Percentiles rank a stretch among this genome's conserved stretches.
These are phyloP conservation scores for Fusarium poae DNA, from an alignment of 2,329 filamentous ascomycete genomes.

Conservation along the genomic window DNA sequence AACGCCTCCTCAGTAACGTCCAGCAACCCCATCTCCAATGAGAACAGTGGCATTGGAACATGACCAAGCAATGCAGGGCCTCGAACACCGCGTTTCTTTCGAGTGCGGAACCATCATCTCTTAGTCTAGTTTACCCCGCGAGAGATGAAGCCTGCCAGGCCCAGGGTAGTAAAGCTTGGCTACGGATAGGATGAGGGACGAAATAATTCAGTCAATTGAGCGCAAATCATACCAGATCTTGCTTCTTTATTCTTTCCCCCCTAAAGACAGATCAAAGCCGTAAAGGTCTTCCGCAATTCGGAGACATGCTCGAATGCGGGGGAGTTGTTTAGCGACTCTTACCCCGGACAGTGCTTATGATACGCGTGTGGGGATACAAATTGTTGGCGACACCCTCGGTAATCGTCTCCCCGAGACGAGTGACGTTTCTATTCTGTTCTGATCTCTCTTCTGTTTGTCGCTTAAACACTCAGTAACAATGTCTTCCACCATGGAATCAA, in stretches of 20 bases:
- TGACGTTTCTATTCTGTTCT: not conserved
- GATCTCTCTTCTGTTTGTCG: not conserved
- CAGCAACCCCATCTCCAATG: conserved; percentile 13
- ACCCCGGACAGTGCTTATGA: conserved; percentile 25
- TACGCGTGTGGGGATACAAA: conserved; percentile 35
- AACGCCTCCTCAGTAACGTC: conserved; percentile 4
- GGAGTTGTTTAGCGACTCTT: conserved; percentile 24
- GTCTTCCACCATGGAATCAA: conserved; percentile 10
- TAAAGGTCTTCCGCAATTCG: conserved; percentile 19
- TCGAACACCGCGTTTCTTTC: conserved; percentile 15
- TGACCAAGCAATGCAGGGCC: conserved; percentile 14
- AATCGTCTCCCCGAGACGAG: conserved; percentile 9
- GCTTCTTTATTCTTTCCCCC: not conserved
- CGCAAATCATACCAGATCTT: not conserved
- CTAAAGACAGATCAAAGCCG: not conserved
- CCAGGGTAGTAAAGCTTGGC: not conserved
- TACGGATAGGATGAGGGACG: not conserved
- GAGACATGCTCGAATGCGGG: conserved; percentile 32
- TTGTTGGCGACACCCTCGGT: conserved; percentile 35
- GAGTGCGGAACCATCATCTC: not conserved
- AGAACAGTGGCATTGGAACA: conserved; percentile 5
- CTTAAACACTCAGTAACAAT: not conserved
- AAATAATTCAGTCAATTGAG: not conserved
- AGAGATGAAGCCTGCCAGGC: not conserved
- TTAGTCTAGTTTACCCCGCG: conserved; percentile 20